Conservation (phyloP, 176 grass and related monocot genomes). For the Calamus simplicifolius region DNA sequence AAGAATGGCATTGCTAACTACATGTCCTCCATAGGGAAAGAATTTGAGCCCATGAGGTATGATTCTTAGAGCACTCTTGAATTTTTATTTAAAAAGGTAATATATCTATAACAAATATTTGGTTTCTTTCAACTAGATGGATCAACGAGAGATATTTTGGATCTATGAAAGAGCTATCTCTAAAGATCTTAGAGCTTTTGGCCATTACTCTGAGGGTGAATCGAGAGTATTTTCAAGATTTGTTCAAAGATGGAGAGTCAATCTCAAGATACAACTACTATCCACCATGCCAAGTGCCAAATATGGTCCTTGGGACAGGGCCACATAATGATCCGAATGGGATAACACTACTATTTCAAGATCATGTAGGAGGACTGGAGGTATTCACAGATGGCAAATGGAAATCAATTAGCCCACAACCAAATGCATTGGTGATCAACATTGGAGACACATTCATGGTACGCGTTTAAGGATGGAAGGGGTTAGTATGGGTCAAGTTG, state of each 20-base stretch:
- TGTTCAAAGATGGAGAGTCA: slow-evolving; percentile 49
- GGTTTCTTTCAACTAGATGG: slow-evolving; percentile 14
- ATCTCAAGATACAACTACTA: slow-evolving; percentile 85
- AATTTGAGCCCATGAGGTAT: slow-evolving; percentile 60
- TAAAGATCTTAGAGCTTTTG: slow-evolving; percentile 62
- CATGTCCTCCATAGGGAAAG: slow-evolving; percentile 33
- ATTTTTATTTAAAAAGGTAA: neutral
- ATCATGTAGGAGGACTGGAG: slow-evolving; percentile 50
- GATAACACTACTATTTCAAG: slow-evolving; percentile 70
- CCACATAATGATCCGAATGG: slow-evolving; percentile 67
- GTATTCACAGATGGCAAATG: slow-evolving; percentile 49
- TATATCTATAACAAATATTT: neutral
- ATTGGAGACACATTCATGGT: slow-evolving; percentile 91
- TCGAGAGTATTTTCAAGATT: slow-evolving; percentile 40
- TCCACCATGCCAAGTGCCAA: slow-evolving; percentile 69
- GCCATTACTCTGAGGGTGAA: slow-evolving; percentile 53
- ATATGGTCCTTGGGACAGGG: slow-evolving; percentile 59
- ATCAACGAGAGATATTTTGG: slow-evolving; percentile 52
- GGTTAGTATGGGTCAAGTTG: no score
- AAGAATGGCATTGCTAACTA: slow-evolving; percentile 26
- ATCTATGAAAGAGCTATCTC: slow-evolving; percentile 43
- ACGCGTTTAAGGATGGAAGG: neutral
- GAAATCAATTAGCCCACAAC: slow-evolving; percentile 36
- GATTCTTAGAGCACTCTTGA: neutral
- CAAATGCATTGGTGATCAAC: slow-evolving; percentile 52